Evolutionary conservation across 495 filamentous ascomycete species (phyloP), one percentile per base, ranked within the genome.

Genomic region (Wilcoxina mikolae): DNA sequence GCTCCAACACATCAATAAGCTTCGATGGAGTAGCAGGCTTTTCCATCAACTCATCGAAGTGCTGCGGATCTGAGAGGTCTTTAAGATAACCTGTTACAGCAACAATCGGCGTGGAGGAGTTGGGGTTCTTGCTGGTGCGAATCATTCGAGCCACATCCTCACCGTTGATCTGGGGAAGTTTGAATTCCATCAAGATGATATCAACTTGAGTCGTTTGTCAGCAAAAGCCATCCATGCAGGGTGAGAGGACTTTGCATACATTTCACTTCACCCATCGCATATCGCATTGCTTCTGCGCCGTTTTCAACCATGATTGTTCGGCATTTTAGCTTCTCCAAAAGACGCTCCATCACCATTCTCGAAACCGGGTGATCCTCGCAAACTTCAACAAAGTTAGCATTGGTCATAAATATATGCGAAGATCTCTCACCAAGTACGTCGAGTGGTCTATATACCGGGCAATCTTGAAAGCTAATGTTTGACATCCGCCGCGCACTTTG

Each of bases 341-440:
- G 71, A 55, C 89, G 86, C 65, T 96, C 91, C 91, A 96, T 95
- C 22, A 98, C 88, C 68, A 96, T 74, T 43, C 88, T 78, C 15
- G 90, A 95, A n/a, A 96, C 87, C 0, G 93, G 93, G 65, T 96
- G 91, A 67, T 96, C 93, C 70, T 98, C 91, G 67, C 91, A 96
- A 50, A 98, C 89, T 66, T 18, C 20, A 65, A 45, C 24, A 38
- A n/a, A 20, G 20, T 26, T 38, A 50, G 46, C 46, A 5, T 7
- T 56, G 25, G 29, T 7, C 4, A 41, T 35, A 50, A 7, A 5
- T 15, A 53, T 10, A 5, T 10, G 17, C 17, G 18, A 23, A 1
- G 51, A 42, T 33, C 22, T 22, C 39, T 23, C 55, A 65, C 63
- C 63, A 26, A 98, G 75, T 18, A 98, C 83, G 69, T 98, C 88